Base-by-base conservation (phyloP, 2,329 filamentous ascomycete species). In the Colletotrichum paranaense region DNA sequence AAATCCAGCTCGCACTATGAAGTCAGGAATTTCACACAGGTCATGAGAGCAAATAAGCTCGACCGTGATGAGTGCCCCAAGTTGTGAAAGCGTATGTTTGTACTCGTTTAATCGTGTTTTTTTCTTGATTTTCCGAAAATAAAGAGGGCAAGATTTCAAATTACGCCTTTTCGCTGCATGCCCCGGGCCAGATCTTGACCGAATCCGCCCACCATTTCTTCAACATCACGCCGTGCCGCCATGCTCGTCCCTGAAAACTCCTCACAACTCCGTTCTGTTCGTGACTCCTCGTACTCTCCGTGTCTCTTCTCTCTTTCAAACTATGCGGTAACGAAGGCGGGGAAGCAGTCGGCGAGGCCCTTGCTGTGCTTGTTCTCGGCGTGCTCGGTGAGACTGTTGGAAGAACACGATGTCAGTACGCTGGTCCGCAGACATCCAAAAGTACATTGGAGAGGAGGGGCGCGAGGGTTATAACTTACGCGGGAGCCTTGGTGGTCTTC, bases 341-440 rank as follows among this genome's bases (percentile, higher is more conserved):
- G 91, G 84, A 95, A 95, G 85, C 93, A 95, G 55, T 94, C 92
- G 63, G 87, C 81, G 32, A 94, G 86, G 55, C 88, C 87, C 86
- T 94, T 94, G 86, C 84, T 92, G 86, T 95, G 93, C 87, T 94
- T 95, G 84, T 94, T 94, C 76, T 84, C 81, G 75, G 93, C 92
- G 82, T 95, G 93, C 79, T 93, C 90, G 73, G 88, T 89, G 75
- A 95, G 89, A 75, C 90, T 92, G 75, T 22, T 22, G 16, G 0
- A 64, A 38, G 22, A 1, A 6, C 57, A 14, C 68, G 2, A 3
- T 28, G 53, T 74, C 59, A 76, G 76, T 16, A 58, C 42, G 49
- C 53, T 62, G 4, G 24, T 24, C 24, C 24, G 24, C 24, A 24
- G 24, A 3, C 2, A 24, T 24, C 24, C 24, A 24, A 24, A 24